phyloP scores from a whole-genome alignment of 2,329 filamentous ascomycete genomes.

The Ceratocystiopsis brevicomis region DNA sequence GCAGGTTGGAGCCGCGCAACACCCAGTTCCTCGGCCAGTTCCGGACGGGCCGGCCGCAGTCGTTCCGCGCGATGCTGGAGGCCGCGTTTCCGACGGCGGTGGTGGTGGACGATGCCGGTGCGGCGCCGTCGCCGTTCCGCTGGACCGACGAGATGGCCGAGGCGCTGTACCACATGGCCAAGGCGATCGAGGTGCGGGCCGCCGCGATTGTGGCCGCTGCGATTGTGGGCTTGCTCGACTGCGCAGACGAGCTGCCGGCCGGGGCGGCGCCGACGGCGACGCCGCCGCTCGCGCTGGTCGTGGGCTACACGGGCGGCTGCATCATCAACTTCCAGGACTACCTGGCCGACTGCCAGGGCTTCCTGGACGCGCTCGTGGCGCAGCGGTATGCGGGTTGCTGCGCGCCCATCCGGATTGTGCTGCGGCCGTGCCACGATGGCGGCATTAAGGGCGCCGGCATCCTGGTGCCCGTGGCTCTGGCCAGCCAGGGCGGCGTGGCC shows the following conservation, averaged over 20 bases:
- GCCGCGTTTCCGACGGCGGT: constrained; percentile 31
- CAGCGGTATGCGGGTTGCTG: constrained; percentile 16
- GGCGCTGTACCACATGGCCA: constrained; percentile 46
- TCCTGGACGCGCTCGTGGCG: constrained; percentile 37
- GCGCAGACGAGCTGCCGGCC: constrained; percentile 44
- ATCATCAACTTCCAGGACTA: constrained; percentile 67
- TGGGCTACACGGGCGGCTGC: constrained; percentile 64
- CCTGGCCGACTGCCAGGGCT: constrained; percentile 47
- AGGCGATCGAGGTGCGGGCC: constrained; percentile 51
- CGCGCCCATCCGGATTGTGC: constrained; percentile 23
- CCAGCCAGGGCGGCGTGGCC: constrained; percentile 2
- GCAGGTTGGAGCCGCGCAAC: constrained; percentile 40
- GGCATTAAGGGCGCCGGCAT: constrained; percentile 44
- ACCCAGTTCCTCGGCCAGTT: constrained; percentile 58
- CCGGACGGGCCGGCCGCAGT: constrained; percentile 29
- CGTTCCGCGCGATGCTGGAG: constrained; percentile 27
- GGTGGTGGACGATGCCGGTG: background rate
- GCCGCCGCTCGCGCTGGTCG: constrained; percentile 37
- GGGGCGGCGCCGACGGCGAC: constrained; percentile 5
- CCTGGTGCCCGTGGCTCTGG: constrained; percentile 26
- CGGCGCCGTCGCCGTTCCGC: constrained; percentile 23
- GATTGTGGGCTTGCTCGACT: constrained; percentile 48
- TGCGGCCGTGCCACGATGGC: constrained; percentile 40
- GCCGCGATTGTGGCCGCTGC: constrained; percentile 58
- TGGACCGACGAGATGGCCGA: constrained; percentile 45